Evolutionary conservation across 2,329 filamentous ascomycete species (phyloP).

Genomic region (Pezicula rhizophila): DNA sequence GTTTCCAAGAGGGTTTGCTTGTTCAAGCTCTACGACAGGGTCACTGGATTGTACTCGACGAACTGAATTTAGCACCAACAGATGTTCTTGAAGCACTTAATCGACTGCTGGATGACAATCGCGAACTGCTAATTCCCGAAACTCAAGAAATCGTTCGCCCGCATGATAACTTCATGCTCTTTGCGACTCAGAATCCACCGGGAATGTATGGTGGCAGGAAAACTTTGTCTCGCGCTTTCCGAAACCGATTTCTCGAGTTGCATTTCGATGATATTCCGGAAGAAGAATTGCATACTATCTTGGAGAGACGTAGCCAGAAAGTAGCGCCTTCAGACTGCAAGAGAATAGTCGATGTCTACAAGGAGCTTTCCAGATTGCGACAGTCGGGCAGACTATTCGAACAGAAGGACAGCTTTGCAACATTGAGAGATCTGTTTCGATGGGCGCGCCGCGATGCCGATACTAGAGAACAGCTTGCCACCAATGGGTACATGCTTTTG

Average conservation of each 20-base stretch:
- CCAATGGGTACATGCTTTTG: slow-evolving; percentile 93
- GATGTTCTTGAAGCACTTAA: slow-evolving; percentile 97
- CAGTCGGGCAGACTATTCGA: slow-evolving; percentile 92
- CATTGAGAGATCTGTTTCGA: slow-evolving; percentile 87
- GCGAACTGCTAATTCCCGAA: slow-evolving; percentile 91
- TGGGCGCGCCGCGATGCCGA: slow-evolving; percentile 87
- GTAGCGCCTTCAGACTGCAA: slow-evolving; percentile 87
- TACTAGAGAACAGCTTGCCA: slow-evolving; percentile 79
- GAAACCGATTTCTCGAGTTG: slow-evolving; percentile 92
- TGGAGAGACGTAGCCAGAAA: slow-evolving; percentile 79
- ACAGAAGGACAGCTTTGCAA: slow-evolving; percentile 95
- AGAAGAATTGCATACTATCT: slow-evolving; percentile 83
- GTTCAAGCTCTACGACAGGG: slow-evolving; percentile 89
- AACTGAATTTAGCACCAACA: slow-evolving; percentile 92
- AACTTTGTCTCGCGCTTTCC: slow-evolving; percentile 84
- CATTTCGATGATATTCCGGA: slow-evolving; percentile 98
- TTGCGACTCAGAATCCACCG: slow-evolving; percentile 95
- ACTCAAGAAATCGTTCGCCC: slow-evolving; percentile 91
- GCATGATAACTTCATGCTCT: slow-evolving; percentile 94
- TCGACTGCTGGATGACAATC: slow-evolving; percentile 89
- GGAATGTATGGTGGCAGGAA: slow-evolving; percentile 95
- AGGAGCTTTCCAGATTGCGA: slow-evolving; percentile 80
- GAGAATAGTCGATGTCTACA: slow-evolving; percentile 88
- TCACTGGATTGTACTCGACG: slow-evolving; percentile 97
- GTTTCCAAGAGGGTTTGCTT: slow-evolving; percentile 88